These are phyloP conservation scores for Neopestalotiopsis clavispora DNA, from an alignment of 2,329 filamentous ascomycete species.

Conservation along the genomic window DNA sequence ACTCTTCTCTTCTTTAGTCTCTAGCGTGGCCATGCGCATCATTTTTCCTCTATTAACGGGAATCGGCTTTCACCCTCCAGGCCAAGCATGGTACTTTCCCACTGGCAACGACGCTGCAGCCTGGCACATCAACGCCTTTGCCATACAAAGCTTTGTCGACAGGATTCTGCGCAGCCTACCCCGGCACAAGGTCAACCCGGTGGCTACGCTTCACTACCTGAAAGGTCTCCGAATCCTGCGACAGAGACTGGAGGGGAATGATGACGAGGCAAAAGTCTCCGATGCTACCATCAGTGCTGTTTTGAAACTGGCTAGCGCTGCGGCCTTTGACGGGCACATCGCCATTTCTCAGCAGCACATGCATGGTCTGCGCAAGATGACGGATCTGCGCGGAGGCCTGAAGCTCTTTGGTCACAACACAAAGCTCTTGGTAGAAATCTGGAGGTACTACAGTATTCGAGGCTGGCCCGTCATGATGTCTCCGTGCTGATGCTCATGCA, in stretches of 20 bases:
- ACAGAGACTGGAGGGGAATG: slow-evolving; percentile 30
- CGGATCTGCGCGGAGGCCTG: slow-evolving; percentile 42
- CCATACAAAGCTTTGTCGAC: slow-evolving; percentile 37
- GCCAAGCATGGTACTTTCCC: background rate
- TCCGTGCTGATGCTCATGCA: background rate
- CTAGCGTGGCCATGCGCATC: no score
- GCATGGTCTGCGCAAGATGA: slow-evolving; percentile 41
- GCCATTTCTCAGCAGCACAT: slow-evolving; percentile 38
- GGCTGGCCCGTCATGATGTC: background rate
- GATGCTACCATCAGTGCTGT: slow-evolving; percentile 37
- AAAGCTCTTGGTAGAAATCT: slow-evolving; percentile 40
- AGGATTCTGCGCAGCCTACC: slow-evolving; percentile 21
- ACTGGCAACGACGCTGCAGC: background rate
- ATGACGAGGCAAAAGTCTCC: slow-evolving; percentile 31
- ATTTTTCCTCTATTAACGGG: no score
- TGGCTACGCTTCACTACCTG: slow-evolving; percentile 30
- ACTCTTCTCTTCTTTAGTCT: no score
- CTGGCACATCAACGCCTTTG: slow-evolving; percentile 8
- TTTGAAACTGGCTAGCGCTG: slow-evolving; percentile 35
- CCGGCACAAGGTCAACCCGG: slow-evolving; percentile 9
- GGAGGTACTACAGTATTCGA: slow-evolving; percentile 22
- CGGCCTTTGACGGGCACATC: slow-evolving; percentile 34
- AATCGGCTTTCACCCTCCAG: background rate
- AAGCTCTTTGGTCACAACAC: slow-evolving; percentile 32
- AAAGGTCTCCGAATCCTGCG: slow-evolving; percentile 36